Evolutionary conservation across 2,329 filamentous ascomycete genomes (phyloP).

Genomic region (Nothopassalora personata): DNA sequence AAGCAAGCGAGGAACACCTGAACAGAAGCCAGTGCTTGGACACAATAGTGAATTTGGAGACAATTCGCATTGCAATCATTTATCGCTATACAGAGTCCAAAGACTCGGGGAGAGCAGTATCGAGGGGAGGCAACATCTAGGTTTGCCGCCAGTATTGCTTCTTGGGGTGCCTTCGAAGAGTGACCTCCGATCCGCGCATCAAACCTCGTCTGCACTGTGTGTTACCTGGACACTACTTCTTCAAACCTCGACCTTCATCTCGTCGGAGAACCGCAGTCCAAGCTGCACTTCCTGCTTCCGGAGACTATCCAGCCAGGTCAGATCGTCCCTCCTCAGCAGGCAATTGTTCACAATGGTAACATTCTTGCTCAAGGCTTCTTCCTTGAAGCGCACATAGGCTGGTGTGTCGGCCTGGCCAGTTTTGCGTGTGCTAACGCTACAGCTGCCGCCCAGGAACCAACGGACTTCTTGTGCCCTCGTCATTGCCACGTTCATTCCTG

Average conservation of each 20-base stretch:
- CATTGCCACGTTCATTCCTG: constrained; percentile 14
- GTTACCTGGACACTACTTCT: neutral
- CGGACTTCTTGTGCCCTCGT: constrained; percentile 20
- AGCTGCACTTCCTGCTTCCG: neutral
- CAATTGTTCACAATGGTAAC: neutral
- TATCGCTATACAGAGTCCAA: neutral
- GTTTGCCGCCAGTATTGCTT: neutral
- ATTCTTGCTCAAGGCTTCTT: neutral
- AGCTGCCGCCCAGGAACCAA: constrained; percentile 17
- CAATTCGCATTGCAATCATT: neutral
- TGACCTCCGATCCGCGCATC: neutral
- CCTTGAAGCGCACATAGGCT: neutral
- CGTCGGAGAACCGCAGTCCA: neutral
- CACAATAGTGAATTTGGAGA: neutral
- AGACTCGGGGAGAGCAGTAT: neutral
- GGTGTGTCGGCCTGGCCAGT: neutral
- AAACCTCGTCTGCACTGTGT: neutral
- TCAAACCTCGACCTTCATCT: neutral
- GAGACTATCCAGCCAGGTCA: neutral
- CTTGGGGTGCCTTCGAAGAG: neutral
- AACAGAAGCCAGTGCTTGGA: neutral
- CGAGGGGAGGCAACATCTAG: neutral
- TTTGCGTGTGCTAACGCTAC: neutral
- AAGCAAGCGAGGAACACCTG: too few species aligned
- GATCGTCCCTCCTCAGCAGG: neutral